phyloP scores from a whole-genome alignment of 2,329 filamentous ascomycete species.

The Fusarium piperis region DNA sequence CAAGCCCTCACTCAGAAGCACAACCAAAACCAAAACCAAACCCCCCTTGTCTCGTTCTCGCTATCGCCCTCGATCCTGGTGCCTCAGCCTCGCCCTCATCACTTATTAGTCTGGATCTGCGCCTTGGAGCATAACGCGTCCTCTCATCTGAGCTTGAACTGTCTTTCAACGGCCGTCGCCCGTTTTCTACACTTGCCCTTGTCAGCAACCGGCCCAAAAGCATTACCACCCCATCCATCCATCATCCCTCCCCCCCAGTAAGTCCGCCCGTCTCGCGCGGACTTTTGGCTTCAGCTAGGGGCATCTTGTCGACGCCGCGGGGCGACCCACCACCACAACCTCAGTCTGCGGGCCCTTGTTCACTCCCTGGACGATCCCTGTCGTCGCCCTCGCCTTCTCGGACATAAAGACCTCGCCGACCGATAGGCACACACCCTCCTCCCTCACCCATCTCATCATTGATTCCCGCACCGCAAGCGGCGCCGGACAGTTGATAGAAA shows the following conservation, averaged over 20 bases:
- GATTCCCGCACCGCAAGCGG: not conserved
- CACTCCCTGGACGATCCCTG: slow-evolving; percentile 33
- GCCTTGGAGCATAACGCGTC: slow-evolving; percentile 29
- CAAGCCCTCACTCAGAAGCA: not conserved
- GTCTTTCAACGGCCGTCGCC: slow-evolving; percentile 4
- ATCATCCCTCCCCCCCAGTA: slow-evolving; percentile 3
- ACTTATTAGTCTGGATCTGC: slow-evolving; percentile 11
- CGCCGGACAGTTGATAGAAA: slow-evolving; percentile 37
- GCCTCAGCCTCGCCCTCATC: slow-evolving; percentile 22
- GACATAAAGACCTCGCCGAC: slow-evolving; percentile 54
- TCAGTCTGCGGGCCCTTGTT: slow-evolving; percentile 20
- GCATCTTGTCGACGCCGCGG: slow-evolving; percentile 25
- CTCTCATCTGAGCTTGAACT: not conserved
- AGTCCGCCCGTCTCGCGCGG: slow-evolving; percentile 34
- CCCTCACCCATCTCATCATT: not conserved
- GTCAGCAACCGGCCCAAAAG: slow-evolving; percentile 28
- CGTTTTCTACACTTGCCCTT: not conserved
- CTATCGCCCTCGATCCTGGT: slow-evolving; percentile 18
- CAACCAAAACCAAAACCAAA: not conserved
- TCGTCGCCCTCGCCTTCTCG: slow-evolving; percentile 47
- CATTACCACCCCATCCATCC: slow-evolving; percentile 15
- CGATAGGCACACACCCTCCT: slow-evolving; percentile 33
- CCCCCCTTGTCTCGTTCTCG: slow-evolving; percentile 24
- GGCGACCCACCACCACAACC: slow-evolving; percentile 35
- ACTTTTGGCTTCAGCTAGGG: slow-evolving; percentile 34